These are phyloP conservation scores for Paxillus rubicundulus DNA, from an alignment of 768 basidiomycete genomes.

Conservation along the genomic window DNA sequence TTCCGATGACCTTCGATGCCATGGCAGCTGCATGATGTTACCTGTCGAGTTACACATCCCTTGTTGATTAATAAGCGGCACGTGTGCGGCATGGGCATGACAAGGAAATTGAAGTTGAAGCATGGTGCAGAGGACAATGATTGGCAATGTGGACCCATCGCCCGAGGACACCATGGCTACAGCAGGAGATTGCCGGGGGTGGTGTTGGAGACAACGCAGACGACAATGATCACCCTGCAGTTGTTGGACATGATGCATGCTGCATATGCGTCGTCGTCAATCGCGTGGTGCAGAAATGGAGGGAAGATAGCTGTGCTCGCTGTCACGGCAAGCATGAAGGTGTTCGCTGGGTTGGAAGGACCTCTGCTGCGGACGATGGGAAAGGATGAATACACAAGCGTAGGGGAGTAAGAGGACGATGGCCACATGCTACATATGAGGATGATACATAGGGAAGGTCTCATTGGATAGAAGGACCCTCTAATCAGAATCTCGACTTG, in stretches of 20 bases:
- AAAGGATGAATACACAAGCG: neutral
- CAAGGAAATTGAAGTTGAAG: constrained; percentile 15
- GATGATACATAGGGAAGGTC: constrained; percentile 3
- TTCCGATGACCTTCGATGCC: neutral
- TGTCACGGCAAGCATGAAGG: neutral
- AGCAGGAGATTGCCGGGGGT: neutral
- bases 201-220: neutral
- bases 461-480: constrained; percentile 8
- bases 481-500: constrained; percentile 1
- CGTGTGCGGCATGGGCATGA: neutral
- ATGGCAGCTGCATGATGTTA: constrained; percentile 6
- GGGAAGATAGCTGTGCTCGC: neutral
- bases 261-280: neutral
- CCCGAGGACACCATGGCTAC: constrained; percentile 25
- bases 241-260: neutral
- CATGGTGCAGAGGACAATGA: constrained; percentile 9
- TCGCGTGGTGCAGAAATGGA: too few relatives aligned
- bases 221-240: neutral
- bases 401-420: neutral
- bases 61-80: constrained; percentile 12
- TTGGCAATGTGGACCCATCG: constrained; percentile 11
- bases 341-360: constrained; percentile 17
- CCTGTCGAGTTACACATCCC: constrained; percentile 4
- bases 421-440: neutral
- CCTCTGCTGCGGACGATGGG: constrained; percentile 21